These are phyloP conservation scores for Lachnellula occidentalis DNA, from an alignment of 2,329 filamentous ascomycete genomes.

Conservation along the genomic window DNA sequence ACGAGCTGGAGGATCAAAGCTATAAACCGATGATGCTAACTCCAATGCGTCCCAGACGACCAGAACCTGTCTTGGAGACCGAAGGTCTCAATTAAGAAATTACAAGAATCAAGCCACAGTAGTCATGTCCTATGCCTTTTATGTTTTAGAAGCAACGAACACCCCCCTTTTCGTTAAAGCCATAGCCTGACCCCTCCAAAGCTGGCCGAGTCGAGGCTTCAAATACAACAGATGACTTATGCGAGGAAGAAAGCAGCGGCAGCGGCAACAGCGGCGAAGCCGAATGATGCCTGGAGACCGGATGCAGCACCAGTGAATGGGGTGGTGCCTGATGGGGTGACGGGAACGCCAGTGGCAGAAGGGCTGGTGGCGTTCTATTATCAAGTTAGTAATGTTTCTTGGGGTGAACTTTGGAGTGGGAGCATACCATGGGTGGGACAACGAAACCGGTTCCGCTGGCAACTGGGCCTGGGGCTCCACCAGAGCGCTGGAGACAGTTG, in stretches of 20 bases:
- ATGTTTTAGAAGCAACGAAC: slow-evolving; percentile 1
- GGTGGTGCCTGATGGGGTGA: slow-evolving; percentile 11
- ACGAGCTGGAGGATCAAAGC: not conserved
- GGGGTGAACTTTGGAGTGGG: slow-evolving; percentile 1
- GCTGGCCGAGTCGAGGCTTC: slow-evolving; percentile 20
- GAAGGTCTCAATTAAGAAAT: slow-evolving; percentile 3
- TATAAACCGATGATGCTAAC: too few species aligned
- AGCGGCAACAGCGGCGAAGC: slow-evolving; percentile 26
- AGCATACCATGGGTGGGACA: slow-evolving; percentile 1
- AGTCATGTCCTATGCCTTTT: not conserved
- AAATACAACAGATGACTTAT: slow-evolving; percentile 25
- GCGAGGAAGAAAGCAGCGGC: slow-evolving; percentile 29
- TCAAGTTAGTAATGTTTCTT: not conserved
- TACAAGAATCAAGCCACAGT: slow-evolving; percentile 10
- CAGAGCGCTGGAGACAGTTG: slow-evolving; percentile 9
- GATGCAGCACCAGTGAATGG: slow-evolving; percentile 27
- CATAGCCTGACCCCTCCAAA: slow-evolving; percentile 22
- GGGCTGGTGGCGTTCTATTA: slow-evolving; percentile 10
- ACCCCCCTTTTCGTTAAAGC: slow-evolving; percentile 26
- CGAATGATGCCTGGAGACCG: slow-evolving; percentile 28
- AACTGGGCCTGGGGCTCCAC: not conserved
- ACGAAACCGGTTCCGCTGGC: slow-evolving; percentile 13
- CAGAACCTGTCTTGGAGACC: not conserved
- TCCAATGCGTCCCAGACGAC: not conserved
- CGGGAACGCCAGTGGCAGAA: not conserved